A percentile compares a stretch with the other conserved stretches of the same genome.
phyloP scores from a whole-genome alignment of 306 rosid species.

The Canavalia gladiata region DNA sequence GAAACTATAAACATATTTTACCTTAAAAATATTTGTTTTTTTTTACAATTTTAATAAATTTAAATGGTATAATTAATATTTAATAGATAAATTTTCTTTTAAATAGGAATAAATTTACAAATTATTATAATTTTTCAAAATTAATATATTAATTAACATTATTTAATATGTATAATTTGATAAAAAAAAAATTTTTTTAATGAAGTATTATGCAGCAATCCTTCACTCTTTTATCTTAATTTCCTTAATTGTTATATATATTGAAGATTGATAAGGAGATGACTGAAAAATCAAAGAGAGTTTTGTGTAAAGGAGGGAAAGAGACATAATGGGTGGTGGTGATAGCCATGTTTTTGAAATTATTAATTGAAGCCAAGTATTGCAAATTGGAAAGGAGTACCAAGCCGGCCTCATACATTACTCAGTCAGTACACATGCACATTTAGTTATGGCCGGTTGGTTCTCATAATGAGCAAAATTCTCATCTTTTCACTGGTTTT shows the following conservation, averaged over 20 bases:
- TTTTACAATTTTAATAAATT: too few relatives aligned
- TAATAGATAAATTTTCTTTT: too few relatives aligned
- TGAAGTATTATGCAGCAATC: not conserved
- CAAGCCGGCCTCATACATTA: constrained; percentile 55
- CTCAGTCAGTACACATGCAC: not conserved
- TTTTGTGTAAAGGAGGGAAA: constrained; percentile 15
- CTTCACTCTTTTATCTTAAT: not conserved
- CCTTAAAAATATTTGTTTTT: too few relatives aligned
- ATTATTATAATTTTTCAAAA: too few relatives aligned
- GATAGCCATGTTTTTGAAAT: constrained; percentile 28
- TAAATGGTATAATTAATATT: too few relatives aligned
- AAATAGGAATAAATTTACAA: too few relatives aligned
- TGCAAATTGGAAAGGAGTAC: constrained; percentile 33
- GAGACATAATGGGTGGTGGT: constrained; percentile 27
- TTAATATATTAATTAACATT: too few relatives aligned
- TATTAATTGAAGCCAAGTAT: not conserved
- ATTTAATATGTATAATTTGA: too few relatives aligned
- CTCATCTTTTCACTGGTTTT: constrained; percentile 34
- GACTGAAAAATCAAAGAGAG: constrained; percentile 38
- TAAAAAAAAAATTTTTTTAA: too few relatives aligned
- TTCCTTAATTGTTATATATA: not conserved
- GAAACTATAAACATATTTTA: too few relatives aligned
- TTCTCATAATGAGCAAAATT: constrained; percentile 37
- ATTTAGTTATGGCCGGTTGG: constrained; percentile 44
- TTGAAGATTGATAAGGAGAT: not conserved